Base-by-base conservation (phyloP, 202 grass and related monocot genomes). In the Alloteropsis angusta region DNA sequence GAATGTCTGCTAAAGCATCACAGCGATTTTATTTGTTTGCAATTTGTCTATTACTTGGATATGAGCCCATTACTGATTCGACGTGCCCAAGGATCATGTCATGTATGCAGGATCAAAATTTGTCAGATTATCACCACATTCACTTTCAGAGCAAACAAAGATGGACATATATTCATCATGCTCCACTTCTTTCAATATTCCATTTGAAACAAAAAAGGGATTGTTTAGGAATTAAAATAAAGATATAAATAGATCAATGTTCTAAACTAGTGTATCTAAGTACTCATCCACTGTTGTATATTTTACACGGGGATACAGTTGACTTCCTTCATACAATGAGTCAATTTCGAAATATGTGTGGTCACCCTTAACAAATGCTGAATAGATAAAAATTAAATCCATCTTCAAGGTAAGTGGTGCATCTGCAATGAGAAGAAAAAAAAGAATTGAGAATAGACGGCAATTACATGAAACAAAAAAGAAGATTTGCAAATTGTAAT, bases 351-450 rank as follows among this genome's bases (percentile, higher is more conserved):
- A 99, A 72, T 91, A 87, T 4, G 88, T 99, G 68, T 99, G 90
- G 76, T 99, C 88, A 8, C 95, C 96, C 72, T 89, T 99, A 57
- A 96, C 59, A 81, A 99, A 96, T 46, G 79, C 67, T 9, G 96
- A 99, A 89, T 96, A 99, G 77, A 99, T 87, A 77, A 99, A 99
- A 83, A 91, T 73, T 48, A 89, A 76, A 46, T 95, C 88, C 88
- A 87, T 96, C 75, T 93, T 96, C 75, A 72, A 82, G 18, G 86
- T 88, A 56, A 86, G 84, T 25, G 85, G 84, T 32, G 72, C 80
- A 66, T 88, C 92, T 96, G 96, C 74, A 89, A 84, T 68, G 36
- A 28, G 67, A 71, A 57, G 22, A 65, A 52, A 56, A 72, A 48
- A 28, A 83, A 36, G 5, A 16, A 76, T 75, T 59, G 28, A 69